Conservation (phyloP, 306 rosid species). For the Rosa persica region DNA sequence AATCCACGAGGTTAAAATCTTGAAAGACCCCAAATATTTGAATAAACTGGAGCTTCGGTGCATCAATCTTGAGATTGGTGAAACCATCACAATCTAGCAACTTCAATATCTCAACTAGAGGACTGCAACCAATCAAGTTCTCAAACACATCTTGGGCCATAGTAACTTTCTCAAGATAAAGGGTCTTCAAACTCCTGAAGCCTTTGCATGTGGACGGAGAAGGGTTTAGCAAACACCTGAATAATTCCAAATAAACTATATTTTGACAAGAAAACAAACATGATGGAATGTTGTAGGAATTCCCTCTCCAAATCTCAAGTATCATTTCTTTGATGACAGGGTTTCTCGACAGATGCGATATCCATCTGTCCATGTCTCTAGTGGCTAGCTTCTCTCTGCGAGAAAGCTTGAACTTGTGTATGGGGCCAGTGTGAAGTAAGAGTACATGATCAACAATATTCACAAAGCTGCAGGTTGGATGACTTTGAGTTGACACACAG, state of each 20-base stretch:
- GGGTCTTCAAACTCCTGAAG: slow-evolving; percentile 49
- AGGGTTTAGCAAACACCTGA: slow-evolving; percentile 47
- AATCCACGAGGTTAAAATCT: slow-evolving; percentile 39
- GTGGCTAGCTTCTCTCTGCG: neutral
- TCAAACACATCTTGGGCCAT: slow-evolving; percentile 45
- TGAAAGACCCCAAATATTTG: neutral
- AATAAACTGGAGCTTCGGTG: slow-evolving; percentile 34
- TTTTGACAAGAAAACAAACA: slow-evolving; percentile 7
- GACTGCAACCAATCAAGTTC: slow-evolving; percentile 45
- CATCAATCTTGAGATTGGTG: slow-evolving; percentile 39
- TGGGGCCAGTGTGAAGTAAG: slow-evolving; percentile 47
- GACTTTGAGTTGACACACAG: slow-evolving; percentile 25
- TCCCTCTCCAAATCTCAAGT: neutral
- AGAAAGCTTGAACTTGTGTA: slow-evolving; percentile 41
- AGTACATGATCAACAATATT: slow-evolving; percentile 55
- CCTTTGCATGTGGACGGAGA: slow-evolving; percentile 45
- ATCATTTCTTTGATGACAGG: neutral
- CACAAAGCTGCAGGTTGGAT: slow-evolving; percentile 22
- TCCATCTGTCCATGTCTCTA: neutral
- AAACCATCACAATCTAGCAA: slow-evolving; percentile 52
- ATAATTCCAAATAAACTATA: slow-evolving; percentile 39
- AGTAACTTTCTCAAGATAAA: slow-evolving; percentile 32
- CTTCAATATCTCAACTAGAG: slow-evolving; percentile 43
- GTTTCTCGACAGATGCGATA: neutral
- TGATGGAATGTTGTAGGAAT: neutral